phyloP scores from a whole-genome alignment of 306 rosid species.

The Glycyrrhiza uralensis region DNA sequence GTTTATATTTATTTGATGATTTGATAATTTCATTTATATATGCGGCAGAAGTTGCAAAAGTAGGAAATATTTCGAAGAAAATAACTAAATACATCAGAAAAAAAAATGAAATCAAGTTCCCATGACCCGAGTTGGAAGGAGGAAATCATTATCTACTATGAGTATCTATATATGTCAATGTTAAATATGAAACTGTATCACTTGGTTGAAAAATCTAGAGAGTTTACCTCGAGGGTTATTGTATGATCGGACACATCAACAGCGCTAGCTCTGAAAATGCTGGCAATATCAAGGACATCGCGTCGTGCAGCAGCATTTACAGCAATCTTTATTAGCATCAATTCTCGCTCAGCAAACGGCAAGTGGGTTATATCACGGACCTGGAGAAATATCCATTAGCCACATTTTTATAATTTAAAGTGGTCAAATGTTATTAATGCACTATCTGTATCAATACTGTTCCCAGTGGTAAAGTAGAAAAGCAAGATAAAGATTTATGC shows the following conservation, averaged over 20 bases:
- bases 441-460: not conserved
- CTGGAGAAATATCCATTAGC: constrained; percentile 33
- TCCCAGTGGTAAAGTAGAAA: not conserved
- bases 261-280: constrained; percentile 76
- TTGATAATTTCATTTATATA: not conserved
- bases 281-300: constrained; percentile 83
- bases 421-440: not conserved
- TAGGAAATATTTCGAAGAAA: not conserved
- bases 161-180: not conserved
- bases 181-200: not conserved
- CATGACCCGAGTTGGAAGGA: not conserved
- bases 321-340: constrained; percentile 80
- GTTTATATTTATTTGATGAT: no score
- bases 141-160: not conserved
- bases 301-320: constrained; percentile 77
- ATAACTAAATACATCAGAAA: not conserved
- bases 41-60: constrained; percentile 4
- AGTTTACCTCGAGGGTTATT: constrained; percentile 74
- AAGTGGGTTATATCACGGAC: constrained; percentile 72
- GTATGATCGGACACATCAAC: constrained; percentile 86
- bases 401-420: not conserved
- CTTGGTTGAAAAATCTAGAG: constrained; percentile 11
- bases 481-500: constrained; percentile 4
- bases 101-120: not conserved
- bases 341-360: constrained; percentile 86